A percentile compares a stretch with the other conserved stretches of the same genome.
Evolutionary conservation across 164 flowering plant species (phyloP).

Genomic region (Stephania cephalantha): DNA sequence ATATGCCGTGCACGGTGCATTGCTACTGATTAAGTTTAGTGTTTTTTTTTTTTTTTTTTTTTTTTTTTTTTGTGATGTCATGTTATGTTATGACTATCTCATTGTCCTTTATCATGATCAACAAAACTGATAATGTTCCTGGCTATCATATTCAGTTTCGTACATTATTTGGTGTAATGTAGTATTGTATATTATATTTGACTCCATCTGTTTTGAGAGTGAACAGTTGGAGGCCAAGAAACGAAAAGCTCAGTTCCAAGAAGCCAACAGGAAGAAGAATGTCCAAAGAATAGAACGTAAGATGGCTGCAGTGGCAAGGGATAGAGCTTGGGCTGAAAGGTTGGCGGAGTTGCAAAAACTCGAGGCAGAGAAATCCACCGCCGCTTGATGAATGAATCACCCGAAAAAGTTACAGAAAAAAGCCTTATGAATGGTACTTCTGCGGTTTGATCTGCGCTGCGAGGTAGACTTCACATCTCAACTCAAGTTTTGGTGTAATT

Average conservation of each 20-base stretch:
- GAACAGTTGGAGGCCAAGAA: constrained; percentile 19
- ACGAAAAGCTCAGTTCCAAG: constrained; percentile 34
- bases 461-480: background rate
- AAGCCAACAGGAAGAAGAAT: constrained; percentile 48
- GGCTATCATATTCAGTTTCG: background rate
- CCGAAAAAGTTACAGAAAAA: background rate
- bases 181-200: no score
- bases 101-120: background rate
- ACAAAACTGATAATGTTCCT: background rate
- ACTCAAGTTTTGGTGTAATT: background rate
- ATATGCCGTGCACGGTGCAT: no score
- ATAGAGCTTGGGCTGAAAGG: constrained; percentile 69
- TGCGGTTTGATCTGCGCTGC: background rate
- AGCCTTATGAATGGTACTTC: constrained; percentile 10
- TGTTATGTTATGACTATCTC: background rate
- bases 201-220: background rate
- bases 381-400: constrained; percentile 15
- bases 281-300: constrained; percentile 47
- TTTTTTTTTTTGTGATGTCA: no score
- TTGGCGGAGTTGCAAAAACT: constrained; percentile 55
- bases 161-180: background rate
- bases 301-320: constrained; percentile 85
- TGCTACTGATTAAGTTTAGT: background rate
- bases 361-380: constrained; percentile 48
- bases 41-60: no score